Evolutionary conservation across 352 stramenopile genomes (phyloP), one percentile per base, ranked within the genome.

Genomic region (Pythium diclinum): DNA sequence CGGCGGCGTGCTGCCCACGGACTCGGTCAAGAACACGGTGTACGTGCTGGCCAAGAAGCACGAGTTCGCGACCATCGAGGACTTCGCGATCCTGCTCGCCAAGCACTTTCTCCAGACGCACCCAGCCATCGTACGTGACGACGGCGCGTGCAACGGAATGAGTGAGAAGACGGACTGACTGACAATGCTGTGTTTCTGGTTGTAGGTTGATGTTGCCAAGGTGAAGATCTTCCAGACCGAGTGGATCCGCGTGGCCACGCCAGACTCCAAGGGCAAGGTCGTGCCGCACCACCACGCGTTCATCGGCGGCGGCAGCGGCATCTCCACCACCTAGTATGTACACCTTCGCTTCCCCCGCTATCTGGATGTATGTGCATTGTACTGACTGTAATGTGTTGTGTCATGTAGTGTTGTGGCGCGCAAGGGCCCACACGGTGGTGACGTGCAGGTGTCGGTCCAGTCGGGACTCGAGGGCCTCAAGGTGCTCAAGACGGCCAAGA

Each of bases 11-110:
- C 72, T 97, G 47, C 84, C 88, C 46, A 97, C 89, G 6, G 89
- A 97, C 72, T 95, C 89, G 62, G 77, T 94, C 72, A 97, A 97
- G 77, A 97, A 97, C 72, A 95, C 88, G 38, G 83, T 96, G 30
- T 96, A 94, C 71, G 83, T 89, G 61, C 53, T 96, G 40, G 88
- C 87, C 38, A 96, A 95, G 80, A 82, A 91, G 67, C 83, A 92
- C 72, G 79, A 91, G 71, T 95, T 96, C 64, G 82, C 81, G 11
- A 87, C 81, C 69, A 87, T 91, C 60, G 89, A 97, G 72, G 84
- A 94, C 57, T 96, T 97, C 76, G 87, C 72, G 44, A 68, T 95
- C 64, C 87, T 95, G 57, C 58, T 96, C 53, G 84, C 84, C 60
- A 92, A 89, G 71, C 89, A 97, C 79, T 97, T 96, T 60, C 68